Conservation (phyloP, 2,329 filamentous ascomycete genomes). For the Claviceps spartinae region DNA sequence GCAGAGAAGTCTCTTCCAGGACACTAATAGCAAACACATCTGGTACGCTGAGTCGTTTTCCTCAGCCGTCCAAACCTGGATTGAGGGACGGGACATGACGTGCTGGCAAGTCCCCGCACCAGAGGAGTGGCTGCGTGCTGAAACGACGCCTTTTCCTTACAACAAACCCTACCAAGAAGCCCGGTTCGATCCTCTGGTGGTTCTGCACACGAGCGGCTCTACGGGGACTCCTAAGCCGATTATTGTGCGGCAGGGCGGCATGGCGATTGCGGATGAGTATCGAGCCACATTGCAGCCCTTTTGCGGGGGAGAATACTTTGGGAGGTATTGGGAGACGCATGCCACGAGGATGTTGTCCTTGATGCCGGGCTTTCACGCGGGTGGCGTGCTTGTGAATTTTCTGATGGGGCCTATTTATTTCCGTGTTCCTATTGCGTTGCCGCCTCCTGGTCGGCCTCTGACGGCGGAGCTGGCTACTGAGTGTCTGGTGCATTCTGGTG, state of each 20-base stretch:
- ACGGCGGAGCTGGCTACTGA: constrained; percentile 20
- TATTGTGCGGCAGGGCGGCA: constrained; percentile 23
- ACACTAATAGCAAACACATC: constrained; percentile 27
- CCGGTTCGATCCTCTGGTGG: constrained; percentile 4
- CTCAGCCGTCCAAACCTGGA: constrained; percentile 7
- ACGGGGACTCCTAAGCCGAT: constrained; percentile 19
- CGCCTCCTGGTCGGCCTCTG: constrained; percentile 19
- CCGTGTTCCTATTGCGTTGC: constrained; percentile 13
- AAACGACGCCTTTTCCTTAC: constrained; percentile 14
- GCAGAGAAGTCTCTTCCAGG: constrained; percentile 24
- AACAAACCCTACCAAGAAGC: constrained; percentile 6
- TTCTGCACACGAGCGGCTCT: constrained; percentile 8
- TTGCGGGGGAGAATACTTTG: background rate
- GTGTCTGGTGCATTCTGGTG: constrained; percentile 15
- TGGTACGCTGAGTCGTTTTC: constrained; percentile 13
- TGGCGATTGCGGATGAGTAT: constrained; percentile 21
- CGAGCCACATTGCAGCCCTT: constrained; percentile 11
- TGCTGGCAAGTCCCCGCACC: constrained; percentile 19
- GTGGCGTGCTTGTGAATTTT: constrained; percentile 11
- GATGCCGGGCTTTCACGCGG: constrained; percentile 28
- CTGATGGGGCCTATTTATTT: constrained; percentile 18
- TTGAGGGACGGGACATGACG: constrained; percentile 18
- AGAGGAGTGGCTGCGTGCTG: constrained; percentile 22
- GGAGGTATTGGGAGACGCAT: background rate
- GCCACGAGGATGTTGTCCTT: constrained; percentile 5